A percentile compares a stretch with the other conserved stretches of the same genome.
Evolutionary conservation across 805 yeast genomes (phyloP).

Genomic region (Wickerhamiella qilinensis): DNA sequence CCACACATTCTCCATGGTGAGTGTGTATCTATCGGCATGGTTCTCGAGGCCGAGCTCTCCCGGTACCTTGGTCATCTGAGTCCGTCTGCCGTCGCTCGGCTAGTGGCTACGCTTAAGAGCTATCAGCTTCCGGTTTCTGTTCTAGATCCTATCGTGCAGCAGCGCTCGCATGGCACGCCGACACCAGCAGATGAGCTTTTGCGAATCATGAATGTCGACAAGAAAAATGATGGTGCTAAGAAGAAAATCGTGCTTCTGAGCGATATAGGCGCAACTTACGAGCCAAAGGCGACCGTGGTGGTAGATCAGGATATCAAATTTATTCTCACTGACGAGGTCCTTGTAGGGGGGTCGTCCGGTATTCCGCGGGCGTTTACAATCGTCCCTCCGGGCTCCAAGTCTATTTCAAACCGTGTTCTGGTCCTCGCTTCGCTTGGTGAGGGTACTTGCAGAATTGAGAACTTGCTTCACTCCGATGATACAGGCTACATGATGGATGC

Average conservation of each 20-base stretch:
- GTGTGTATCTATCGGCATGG: slow-evolving; percentile 96
- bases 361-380: slow-evolving; percentile 28
- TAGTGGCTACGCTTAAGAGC: slow-evolving; percentile 65
- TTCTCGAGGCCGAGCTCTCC: slow-evolving; percentile 88
- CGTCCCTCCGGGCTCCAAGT: slow-evolving; percentile 92
- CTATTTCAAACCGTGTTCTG: slow-evolving; percentile 89
- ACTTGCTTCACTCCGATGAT: slow-evolving; percentile 88
- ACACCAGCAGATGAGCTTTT: slow-evolving; percentile 66
- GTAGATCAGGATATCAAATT: slow-evolving; percentile 66
- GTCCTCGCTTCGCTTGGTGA: slow-evolving; percentile 81
- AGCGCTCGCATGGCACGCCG: slow-evolving; percentile 48
- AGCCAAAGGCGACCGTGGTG: slow-evolving; percentile 72
- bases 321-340: slow-evolving; percentile 65
- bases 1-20: slow-evolving; percentile 97
- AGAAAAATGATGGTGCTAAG: slow-evolving; percentile 85
- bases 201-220: slow-evolving; percentile 84
- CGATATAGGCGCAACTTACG: slow-evolving; percentile 77
- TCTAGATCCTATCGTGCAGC: slow-evolving; percentile 54
- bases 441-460: slow-evolving; percentile 70
- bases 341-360: slow-evolving; percentile 39
- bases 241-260: slow-evolving; percentile 77
- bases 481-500: slow-evolving; percentile 91
- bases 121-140: slow-evolving; percentile 75
- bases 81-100: slow-evolving; percentile 86
- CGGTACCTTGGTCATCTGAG: slow-evolving; percentile 77